Evolutionary conservation across 768 basidiomycete species (phyloP), one percentile per base, ranked within the genome.

Genomic region (Termitomyces sp.): DNA sequence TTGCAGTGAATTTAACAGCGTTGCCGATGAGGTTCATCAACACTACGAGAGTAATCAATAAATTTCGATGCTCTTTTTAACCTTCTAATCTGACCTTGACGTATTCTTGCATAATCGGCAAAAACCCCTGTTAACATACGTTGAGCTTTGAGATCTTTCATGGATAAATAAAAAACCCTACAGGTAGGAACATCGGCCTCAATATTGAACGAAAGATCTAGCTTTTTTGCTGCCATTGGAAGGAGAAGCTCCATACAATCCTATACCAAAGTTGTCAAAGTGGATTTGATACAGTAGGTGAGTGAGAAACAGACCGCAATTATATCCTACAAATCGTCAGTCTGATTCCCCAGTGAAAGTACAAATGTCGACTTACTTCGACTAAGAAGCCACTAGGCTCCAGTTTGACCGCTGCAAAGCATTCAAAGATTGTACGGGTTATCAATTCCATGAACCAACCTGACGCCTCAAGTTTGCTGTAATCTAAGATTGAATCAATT

Each of bases 21-120:
- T 90, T 90, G 7, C 86, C 87, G 45, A 89, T 84, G 46, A 89
- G 67, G 64, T 90, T 90, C 86, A 88, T 88, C 20, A 89, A 68
- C 10, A 88, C 86, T 86, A 59, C 2, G 18, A 22, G 33, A 27
- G 57, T 56, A n/a, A 33, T 35, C 11, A 36, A 44, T 31, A 25
- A 6, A 29, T 29, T 16, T 20, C 43, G 3, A 44, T 16, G 23
- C 9, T n/a, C 39, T n/a, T 40, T 7, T 7, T n/a, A 32, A 33
- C 5, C 22, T 6, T n/a, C 11, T 10, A 22, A 52, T 42, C 51
- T 32, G 60, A 82, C 86, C 82, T 79, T 90, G 87, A 42, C 86
- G 81, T 46, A 89, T 87, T 20, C 88, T 81, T 4, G 85, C 84
- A 57, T 87, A 84, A 63, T 90, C 88, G 0, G 85, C 84, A 46